Evolutionary conservation across 179 eudicot species (phyloP).

Genomic region (Silene coronaria): DNA sequence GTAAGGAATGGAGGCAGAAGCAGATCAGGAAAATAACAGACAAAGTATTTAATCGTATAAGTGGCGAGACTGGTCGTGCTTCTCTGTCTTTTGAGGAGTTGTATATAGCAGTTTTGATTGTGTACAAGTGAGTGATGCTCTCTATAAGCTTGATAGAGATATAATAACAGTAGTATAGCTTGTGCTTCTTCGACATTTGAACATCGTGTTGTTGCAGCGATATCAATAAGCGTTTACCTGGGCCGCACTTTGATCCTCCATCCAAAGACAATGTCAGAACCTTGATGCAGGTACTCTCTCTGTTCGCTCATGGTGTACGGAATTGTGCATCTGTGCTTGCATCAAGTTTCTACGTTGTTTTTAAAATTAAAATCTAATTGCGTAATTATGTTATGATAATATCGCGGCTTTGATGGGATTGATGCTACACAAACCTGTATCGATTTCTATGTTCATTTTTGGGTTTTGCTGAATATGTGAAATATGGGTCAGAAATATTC

Average conservation of each 20-base stretch:
- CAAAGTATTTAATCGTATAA: constrained; percentile 54
- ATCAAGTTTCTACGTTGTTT: no score
- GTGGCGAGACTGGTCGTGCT: constrained; percentile 40
- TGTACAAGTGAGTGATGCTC: constrained; percentile 56
- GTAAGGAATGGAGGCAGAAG: constrained; percentile 73
- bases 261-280: constrained; percentile 53
- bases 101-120: constrained; percentile 75
- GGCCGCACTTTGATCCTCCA: constrained; percentile 94
- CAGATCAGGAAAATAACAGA: constrained; percentile 64
- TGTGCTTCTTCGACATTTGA: neutral
- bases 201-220: constrained; percentile 44
- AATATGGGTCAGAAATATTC: no score
- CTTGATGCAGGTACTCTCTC: constrained; percentile 57
- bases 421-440: no score
- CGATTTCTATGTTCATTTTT: no score
- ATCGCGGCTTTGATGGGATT: no score
- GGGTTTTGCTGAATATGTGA: no score
- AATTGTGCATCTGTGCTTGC: neutral
- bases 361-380: neutral
- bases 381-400: neutral
- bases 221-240: constrained; percentile 78
- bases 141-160: neutral
- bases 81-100: constrained; percentile 72
- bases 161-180: neutral
- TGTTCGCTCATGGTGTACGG: neutral